Evolutionary conservation across 371 early-diverging fungal genomes (phyloP), one percentile per base, ranked within the genome.

Genomic region (Cokeromyces recurvatus): DNA sequence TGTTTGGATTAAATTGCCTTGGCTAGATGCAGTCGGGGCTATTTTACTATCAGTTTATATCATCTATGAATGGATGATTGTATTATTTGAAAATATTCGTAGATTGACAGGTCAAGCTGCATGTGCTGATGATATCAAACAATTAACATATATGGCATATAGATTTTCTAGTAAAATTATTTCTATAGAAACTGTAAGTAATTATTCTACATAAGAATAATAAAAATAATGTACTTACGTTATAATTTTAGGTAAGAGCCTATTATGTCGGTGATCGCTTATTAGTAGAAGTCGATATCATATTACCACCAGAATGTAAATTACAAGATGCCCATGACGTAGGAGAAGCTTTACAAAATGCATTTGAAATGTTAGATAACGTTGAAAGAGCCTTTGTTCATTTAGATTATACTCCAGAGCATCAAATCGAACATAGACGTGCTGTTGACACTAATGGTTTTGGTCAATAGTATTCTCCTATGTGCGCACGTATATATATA

Each of bases 371-470:
- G n/a, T 52, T 88, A 60, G 78, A 77, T 17, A 77, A 75, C 48
- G 88, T 91, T 9, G 90, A 89, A 54, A 71, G 91, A 20, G 88
- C 88, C 0, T 91, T 86, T 76, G 91, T 91, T 12, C 91, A 91
- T 65, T 53, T 91, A 14, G 91, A 90, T 57, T 87, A 82, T 44
- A 79, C 83, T 55, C 66, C 76, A 17, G 64, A 68, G 1, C 89
- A 90, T 62, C 71, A 62, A 41, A 76, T 71, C 41, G 90, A 85
- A 46, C 83, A 83, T 51, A 55, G 77, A 16, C 47, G 62, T 32
- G 59, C 61, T 2, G 55, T 64, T 0, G 57, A 64, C 10, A 53
- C 52, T 29, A 11, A 8, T 5, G 29, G 29, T 11, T 29, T 29
- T 29, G n/a, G n/a, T n/a, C n/a, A n/a, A n/a, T n/a, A n/a, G n/a